Base-by-base conservation (phyloP, 768 basidiomycete species). In the Termitomyces eurrhizus region DNA sequence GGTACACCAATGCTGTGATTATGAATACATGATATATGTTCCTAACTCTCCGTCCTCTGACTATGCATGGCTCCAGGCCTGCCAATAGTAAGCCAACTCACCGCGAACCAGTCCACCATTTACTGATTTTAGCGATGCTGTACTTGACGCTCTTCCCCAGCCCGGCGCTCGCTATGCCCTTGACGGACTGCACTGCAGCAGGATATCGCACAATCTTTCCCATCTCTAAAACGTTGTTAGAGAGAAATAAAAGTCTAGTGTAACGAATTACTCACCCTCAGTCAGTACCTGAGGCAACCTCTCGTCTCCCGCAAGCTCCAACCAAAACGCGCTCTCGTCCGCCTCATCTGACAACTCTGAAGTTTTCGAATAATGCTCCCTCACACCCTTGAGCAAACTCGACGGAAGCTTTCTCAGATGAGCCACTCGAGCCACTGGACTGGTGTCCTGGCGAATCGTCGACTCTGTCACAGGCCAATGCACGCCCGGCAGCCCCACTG, bases 141-240 rank as follows among this genome's bases (percentile, higher is more conserved):
- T 98, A 98, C 46, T 83, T 83, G 6, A 87, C 59, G 69, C 91
- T 92, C 80, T 94, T 95, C 52, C 80, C 78, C 11, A 90, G 63
- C 4, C 95, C 95, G 9, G 92, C 90, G 59, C 88, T 93, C 21
- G 90, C 82, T 52, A 98, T 69, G 32, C 95, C 94, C 74, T 97
- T 98, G 60, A 92, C 64, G 5, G 89, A 80, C 76, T 98, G 95
- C 9, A 91, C 77, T 1, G 91, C 85, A 14, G 95, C 92, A 6
- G 95, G 93, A 65, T 85, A 82, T 64, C 89, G 81, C 46, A 96
- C 93, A 69, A 95, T 93, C 21, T 75, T 74, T 56, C 78, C 73
- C 78, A 93, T 85, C 74, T 94, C 93, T 94, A 18, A 12, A 62
- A 33, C 56, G 16, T 3, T 18, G 21, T 41, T 2, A 35, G 50